Evolutionary conservation across 2,329 filamentous ascomycete species (phyloP), one percentile per base, ranked within the genome.

Genomic region (Diaporthe sp.): DNA sequence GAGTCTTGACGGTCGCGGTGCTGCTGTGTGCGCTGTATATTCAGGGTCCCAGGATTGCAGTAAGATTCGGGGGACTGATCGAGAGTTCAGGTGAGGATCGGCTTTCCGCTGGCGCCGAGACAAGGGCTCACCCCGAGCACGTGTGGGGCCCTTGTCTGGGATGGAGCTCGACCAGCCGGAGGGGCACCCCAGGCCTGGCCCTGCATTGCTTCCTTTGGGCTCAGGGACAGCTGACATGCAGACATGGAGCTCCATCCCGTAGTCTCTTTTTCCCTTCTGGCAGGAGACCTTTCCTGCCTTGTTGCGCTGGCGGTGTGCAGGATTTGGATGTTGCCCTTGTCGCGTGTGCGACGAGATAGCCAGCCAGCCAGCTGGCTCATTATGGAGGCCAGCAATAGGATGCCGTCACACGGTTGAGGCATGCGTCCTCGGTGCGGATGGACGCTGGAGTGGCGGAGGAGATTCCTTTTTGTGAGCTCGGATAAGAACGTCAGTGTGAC

Each of bases 21-120:
- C 61, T 66, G 61, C 30, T 35, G 30, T 37, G 44, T 51, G 44
- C 63, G 63, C 63, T 66, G 63, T n/a, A n/a, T 37, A 37, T 27
- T 51, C 44, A 66, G 44, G 63, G 63, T 66, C 63, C 63, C 63
- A 37, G 63, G 63, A 66, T 66, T 51, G 63, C 44, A 66, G 44
- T 51, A 66, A 66, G 63, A 66, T 66, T 66, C 44, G 44, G 63
- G 32, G 32, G 63, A 51, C 44, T 47, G 63, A 66, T 66, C 63
- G 63, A 51, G 27, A 66, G 63, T 66, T 66, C 63, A 66, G 63
- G 63, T 66, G 63, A 66, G 63, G 44, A 66, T 66, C 63, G 63
- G 63, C 63, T 51, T 66, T 66, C 63, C 63, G 44, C 63, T 51
- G 44, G 30, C 44, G 44, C 63, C 63, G 63, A 66, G 63, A 66